Evolutionary conservation across 495 filamentous ascomycete genomes (phyloP).

Genomic region (Xanthoparmelia taractica): DNA sequence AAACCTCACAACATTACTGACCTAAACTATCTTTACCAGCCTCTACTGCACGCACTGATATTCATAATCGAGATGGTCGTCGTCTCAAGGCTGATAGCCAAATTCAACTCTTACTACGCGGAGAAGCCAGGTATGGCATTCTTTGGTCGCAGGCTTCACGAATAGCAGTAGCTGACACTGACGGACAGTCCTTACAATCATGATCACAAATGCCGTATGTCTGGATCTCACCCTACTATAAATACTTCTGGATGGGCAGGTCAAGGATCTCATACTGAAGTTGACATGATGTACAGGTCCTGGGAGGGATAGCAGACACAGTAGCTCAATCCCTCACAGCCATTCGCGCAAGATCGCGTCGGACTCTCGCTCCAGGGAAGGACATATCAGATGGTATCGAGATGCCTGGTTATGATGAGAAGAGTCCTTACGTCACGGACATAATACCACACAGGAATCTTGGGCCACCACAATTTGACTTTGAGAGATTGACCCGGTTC

Average conservation of each 20-base stretch:
- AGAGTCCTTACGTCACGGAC: constrained; percentile 58
- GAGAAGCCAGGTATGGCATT: constrained; percentile 61
- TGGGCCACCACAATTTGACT: constrained; percentile 83
- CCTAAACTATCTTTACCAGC: constrained; percentile 44
- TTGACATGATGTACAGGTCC: constrained; percentile 42
- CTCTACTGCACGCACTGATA: constrained; percentile 75
- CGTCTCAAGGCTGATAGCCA: constrained; percentile 68
- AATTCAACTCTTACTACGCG: constrained; percentile 90
- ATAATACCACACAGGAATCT: constrained; percentile 54
- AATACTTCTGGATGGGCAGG: background rate
- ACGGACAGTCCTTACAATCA: constrained; percentile 78
- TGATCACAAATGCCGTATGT: constrained; percentile 92
- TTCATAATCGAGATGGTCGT: constrained; percentile 84
- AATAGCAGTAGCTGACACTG: constrained; percentile 27
- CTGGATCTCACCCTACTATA: constrained; percentile 7
- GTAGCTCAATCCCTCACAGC: constrained; percentile 89
- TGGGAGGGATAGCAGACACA: constrained; percentile 90
- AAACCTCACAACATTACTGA: constrained; percentile 22
- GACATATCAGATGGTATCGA: constrained; percentile 77
- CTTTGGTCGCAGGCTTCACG: constrained; percentile 4
- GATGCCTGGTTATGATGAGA: constrained; percentile 80
- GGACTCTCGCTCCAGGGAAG: constrained; percentile 46
- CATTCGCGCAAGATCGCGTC: constrained; percentile 57
- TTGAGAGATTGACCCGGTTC: constrained; percentile 85
- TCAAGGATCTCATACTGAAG: constrained; percentile 6